phyloP scores from a whole-genome alignment of 805 yeast species.

The Metschnikowia reukaufii region DNA sequence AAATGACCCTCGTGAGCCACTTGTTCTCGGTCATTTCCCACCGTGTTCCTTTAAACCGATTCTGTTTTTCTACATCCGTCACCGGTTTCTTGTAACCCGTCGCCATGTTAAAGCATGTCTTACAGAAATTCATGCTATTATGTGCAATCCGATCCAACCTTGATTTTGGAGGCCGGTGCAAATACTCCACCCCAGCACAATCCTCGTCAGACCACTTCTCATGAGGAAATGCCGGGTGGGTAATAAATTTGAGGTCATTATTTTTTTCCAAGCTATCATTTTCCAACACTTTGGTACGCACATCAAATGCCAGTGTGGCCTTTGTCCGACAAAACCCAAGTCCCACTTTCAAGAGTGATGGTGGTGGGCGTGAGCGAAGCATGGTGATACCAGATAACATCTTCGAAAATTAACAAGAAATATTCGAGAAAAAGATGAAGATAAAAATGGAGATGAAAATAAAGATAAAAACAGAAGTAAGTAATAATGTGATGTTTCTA shows the following conservation, averaged over 20 bases:
- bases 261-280: slow-evolving; percentile 19
- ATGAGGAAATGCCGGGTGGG: slow-evolving; percentile 42
- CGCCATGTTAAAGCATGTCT: slow-evolving; percentile 56
- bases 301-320: slow-evolving; percentile 9
- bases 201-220: slow-evolving; percentile 32
- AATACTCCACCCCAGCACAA: slow-evolving; percentile 40
- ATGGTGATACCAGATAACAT: too few relatives aligned
- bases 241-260: slow-evolving; percentile 36
- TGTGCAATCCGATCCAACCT: slow-evolving; percentile 55
- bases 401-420: too few relatives aligned
- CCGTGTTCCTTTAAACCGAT: slow-evolving; percentile 38
- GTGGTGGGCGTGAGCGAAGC: slow-evolving; percentile 9
- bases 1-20: slow-evolving; percentile 63
- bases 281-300: slow-evolving; percentile 17
- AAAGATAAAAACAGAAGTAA: too few relatives aligned
- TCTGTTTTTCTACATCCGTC: slow-evolving; percentile 26
- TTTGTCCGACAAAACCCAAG: slow-evolving; percentile 3
- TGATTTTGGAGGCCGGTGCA: slow-evolving; percentile 52
- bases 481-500: too few relatives aligned
- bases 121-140: slow-evolving; percentile 42
- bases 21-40: slow-evolving; percentile 58
- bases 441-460: too few relatives aligned
- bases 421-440: too few relatives aligned
- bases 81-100: slow-evolving; percentile 66
- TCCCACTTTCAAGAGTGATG: slow-evolving; percentile 7